Conservation (phyloP, 2,329 filamentous ascomycete genomes). For the Cyphellophora attinorum region DNA sequence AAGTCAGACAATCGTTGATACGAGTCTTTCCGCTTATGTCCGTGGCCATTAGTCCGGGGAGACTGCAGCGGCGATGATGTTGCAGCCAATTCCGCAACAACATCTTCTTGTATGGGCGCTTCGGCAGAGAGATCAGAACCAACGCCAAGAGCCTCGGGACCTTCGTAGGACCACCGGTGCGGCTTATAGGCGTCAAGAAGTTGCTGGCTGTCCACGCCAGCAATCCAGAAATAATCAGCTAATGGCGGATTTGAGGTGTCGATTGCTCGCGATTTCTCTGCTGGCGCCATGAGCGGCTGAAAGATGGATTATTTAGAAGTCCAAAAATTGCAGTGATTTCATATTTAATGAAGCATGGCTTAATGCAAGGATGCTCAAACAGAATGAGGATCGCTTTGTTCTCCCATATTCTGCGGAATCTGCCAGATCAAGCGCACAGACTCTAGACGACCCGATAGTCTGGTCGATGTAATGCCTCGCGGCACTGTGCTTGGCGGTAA, state of each 20-base stretch:
- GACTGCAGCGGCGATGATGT: slow-evolving; percentile 10
- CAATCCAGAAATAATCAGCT: slow-evolving; percentile 59
- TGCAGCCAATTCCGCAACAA: slow-evolving; percentile 43
- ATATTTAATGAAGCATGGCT: too few relatives aligned
- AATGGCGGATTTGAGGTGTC: slow-evolving; percentile 31
- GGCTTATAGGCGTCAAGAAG: slow-evolving; percentile 30
- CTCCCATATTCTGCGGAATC: too few relatives aligned
- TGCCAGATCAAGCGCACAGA: not conserved
- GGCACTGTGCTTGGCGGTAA: too few relatives aligned
- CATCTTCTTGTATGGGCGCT: slow-evolving; percentile 53
- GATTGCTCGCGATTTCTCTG: not conserved
- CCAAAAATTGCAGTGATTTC: too few relatives aligned
- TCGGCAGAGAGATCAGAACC: slow-evolving; percentile 32
- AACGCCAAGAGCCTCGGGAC: slow-evolving; percentile 26
- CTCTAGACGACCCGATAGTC: too few relatives aligned
- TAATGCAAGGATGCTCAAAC: too few relatives aligned
- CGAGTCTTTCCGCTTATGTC: slow-evolving; percentile 28
- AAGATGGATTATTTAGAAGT: too few relatives aligned
- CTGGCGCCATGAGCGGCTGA: slow-evolving; percentile 1
- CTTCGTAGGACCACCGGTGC: slow-evolving; percentile 12
- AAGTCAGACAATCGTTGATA: slow-evolving; percentile 27
- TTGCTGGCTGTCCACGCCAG: slow-evolving; percentile 38
- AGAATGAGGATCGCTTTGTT: too few relatives aligned
- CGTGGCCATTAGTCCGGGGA: slow-evolving; percentile 26
- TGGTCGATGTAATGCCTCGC: too few relatives aligned